Evolutionary conservation across 257 asterid genomes (phyloP), one percentile per base, ranked within the genome.

Genomic region (Nicotiana obtusifolia): DNA sequence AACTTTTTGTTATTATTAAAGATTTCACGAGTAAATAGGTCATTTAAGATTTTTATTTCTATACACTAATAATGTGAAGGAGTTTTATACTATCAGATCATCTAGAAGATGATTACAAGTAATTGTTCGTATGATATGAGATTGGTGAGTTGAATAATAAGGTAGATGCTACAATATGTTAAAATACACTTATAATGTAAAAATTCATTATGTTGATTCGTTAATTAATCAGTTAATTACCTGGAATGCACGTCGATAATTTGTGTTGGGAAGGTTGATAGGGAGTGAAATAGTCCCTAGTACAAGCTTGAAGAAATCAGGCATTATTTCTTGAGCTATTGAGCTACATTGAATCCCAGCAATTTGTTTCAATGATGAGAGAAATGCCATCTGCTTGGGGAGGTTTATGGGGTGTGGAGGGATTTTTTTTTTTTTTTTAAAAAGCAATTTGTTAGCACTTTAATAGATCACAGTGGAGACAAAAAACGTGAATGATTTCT

Each of bases 281-380:
- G 97, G 95, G 10, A 93, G 89, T n/a, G 97, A 91, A 52, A 93
- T 83, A 13, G 97, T 83, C 66, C 97, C 97, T 8, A 77, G 33
- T 0, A 83, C 62, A 76, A 93, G 83, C 84, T 90, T 91, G 52
- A 86, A 89, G 82, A 93, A 92, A 81, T 87, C 94, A 37, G 19
- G 3, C 90, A 75, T 88, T 26, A 93, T 86, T 10, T 31, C 54
- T 15, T 87, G 80, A 54, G 83, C 86, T 30, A 88, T 49, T 30
- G 93, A 84, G 44, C 71, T 24, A 8, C 82, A 80, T 85, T 92
- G 91, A 53, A 37, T 86, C 22, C 88, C 91, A 6, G 81, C 87
- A 30, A 93, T 87, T 81, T 83, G 94, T 71, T 89, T 87, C 66
- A 90, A 85, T 3, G 88, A 82, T n/a, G 84, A 77, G 47, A 85